Evolutionary conservation across 192 early-diverging fungal genomes (phyloP).

Genomic region (Mycoemilia scoparia): DNA sequence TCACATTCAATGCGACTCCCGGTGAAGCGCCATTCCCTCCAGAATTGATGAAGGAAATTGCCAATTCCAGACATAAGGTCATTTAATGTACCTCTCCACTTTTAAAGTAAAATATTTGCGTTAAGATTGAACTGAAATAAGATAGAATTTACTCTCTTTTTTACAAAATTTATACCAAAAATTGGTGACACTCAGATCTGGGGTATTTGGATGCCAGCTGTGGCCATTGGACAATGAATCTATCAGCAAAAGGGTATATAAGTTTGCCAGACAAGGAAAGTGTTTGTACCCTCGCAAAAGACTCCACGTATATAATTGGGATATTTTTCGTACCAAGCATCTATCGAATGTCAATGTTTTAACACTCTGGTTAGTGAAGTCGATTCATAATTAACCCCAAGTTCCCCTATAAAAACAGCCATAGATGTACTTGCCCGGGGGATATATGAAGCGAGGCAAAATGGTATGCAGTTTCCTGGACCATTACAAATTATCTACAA

Average conservation of each 20-base stretch:
- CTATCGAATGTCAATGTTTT: conserved; percentile 4
- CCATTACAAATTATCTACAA: conserved; percentile 67
- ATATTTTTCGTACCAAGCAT: conserved; percentile 34
- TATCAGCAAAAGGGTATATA: conserved; percentile 57
- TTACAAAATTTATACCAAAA: conserved; percentile 34
- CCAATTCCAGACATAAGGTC: conserved; percentile 20
- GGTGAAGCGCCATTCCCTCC: conserved; percentile 21
- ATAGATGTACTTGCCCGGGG: conserved; percentile 30
- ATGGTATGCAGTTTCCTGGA: conserved; percentile 69
- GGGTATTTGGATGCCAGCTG: conserved; percentile 33
- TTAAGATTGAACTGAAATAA: conserved; percentile 2
- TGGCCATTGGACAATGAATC: conserved; percentile 88
- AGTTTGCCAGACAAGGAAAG: conserved; percentile 82
- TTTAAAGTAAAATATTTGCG: conserved; percentile 1
- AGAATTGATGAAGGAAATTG: conserved; percentile 22
- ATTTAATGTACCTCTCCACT: conserved; percentile 6
- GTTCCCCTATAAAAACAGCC: too few relatives aligned
- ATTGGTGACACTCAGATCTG: conserved; percentile 38
- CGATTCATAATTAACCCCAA: too few relatives aligned
- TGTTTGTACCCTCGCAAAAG: conserved; percentile 67
- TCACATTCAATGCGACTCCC: conserved; percentile 15
- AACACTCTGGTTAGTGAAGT: too few relatives aligned
- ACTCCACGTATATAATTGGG: conserved; percentile 70
- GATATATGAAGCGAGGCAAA: conserved; percentile 41
- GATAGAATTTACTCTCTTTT: not conserved